Evolutionary conservation across 768 basidiomycete genomes (phyloP).

Genomic region (Trametes cingulata): DNA sequence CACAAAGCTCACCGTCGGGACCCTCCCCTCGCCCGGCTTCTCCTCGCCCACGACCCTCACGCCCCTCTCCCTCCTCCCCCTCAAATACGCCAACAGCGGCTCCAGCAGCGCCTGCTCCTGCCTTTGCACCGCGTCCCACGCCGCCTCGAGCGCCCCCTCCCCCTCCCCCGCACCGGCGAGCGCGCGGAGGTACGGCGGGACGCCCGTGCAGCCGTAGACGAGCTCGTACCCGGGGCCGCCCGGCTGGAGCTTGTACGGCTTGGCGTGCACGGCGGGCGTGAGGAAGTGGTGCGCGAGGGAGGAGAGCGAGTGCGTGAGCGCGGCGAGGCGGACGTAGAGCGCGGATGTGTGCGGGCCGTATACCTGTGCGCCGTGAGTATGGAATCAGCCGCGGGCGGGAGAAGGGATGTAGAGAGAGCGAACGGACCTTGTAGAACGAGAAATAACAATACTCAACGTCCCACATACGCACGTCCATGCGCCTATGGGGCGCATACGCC

Average conservation of each 20-base stretch:
- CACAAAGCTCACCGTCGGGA: constrained; percentile 74
- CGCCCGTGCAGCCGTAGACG: constrained; percentile 58
- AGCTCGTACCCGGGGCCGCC: constrained; percentile 78
- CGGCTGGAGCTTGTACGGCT: constrained; percentile 64
- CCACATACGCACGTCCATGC: constrained; percentile 74
- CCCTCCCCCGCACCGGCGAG: constrained; percentile 48
- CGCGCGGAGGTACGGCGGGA: constrained; percentile 63
- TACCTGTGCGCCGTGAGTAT: constrained; percentile 43
- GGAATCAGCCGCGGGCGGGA: background rate
- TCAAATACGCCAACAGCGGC: constrained; percentile 56
- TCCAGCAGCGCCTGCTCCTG: constrained; percentile 63
- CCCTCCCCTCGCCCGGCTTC: constrained; percentile 41
- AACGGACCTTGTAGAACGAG: constrained; percentile 71
- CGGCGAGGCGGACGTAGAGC: constrained; percentile 55
- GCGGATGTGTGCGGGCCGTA: constrained; percentile 75
- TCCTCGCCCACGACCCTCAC: constrained; percentile 70
- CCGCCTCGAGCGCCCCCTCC: constrained; percentile 40
- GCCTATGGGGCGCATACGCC: constrained; percentile 73
- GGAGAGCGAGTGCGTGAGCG: constrained; percentile 52
- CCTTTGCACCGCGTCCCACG: constrained; percentile 56
- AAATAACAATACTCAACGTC: constrained; percentile 74
- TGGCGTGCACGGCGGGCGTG: constrained; percentile 34
- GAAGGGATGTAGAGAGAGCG: background rate
- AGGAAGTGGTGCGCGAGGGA: constrained; percentile 76
- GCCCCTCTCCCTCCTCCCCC: constrained; percentile 52